These are phyloP conservation scores for Parafenestella ontariensis DNA, from an alignment of 2,329 filamentous ascomycete genomes.

Conservation along the genomic window DNA sequence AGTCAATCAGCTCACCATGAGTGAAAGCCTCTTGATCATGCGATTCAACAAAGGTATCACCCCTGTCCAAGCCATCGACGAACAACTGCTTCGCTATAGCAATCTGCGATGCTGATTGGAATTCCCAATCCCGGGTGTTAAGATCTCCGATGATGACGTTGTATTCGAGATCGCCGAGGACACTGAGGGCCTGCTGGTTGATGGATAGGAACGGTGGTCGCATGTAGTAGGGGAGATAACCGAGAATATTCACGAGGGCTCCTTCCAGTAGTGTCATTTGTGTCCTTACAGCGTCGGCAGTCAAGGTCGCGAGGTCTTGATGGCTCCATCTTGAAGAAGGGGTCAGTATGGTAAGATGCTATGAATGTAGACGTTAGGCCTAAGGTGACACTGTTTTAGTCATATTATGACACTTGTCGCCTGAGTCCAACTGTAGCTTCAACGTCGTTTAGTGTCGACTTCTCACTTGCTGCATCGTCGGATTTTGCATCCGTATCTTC, in stretches of 20 bases:
- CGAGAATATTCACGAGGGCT: constrained; percentile 58
- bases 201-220: constrained; percentile 48
- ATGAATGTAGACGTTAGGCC: no score
- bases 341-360: no score
- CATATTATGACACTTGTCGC: constrained; percentile 4
- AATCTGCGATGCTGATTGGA: constrained; percentile 52
- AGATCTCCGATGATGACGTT: constrained; percentile 65
- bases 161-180: constrained; percentile 55
- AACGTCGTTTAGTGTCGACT: background rate
- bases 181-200: constrained; percentile 39
- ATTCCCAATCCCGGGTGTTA: constrained; percentile 65
- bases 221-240: constrained; percentile 60
- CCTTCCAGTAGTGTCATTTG: constrained; percentile 58
- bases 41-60: constrained; percentile 10
- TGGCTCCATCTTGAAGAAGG: constrained; percentile 50
- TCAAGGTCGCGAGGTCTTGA: constrained; percentile 50
- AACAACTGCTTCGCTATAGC: constrained; percentile 60
- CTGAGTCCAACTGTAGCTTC: constrained; percentile 5
- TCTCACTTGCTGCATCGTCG: background rate
- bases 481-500: constrained; percentile 2
- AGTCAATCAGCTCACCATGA: constrained; percentile 12
- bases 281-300: constrained; percentile 47
- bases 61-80: constrained; percentile 14
- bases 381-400: background rate
- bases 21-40: constrained; percentile 15